Base-by-base conservation (phyloP, 2,329 filamentous ascomycete genomes). In the Colletotrichum plurivorum region DNA sequence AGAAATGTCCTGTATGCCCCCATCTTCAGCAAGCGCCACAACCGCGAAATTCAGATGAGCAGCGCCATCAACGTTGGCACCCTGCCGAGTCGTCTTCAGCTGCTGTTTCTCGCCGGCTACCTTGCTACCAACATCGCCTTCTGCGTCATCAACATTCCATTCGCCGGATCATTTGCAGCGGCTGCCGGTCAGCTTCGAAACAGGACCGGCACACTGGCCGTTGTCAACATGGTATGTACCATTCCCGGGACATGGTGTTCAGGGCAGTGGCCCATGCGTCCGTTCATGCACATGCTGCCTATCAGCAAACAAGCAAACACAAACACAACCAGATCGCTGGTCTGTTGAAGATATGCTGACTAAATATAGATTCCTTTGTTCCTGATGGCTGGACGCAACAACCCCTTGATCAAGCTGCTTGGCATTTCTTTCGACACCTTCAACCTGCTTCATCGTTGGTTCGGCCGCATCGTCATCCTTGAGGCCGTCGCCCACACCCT, bases 391-490 rank as follows among this genome's bases (percentile, higher is more conserved):
- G 90, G 91, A 49, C 87, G 93, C 74, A 95, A 94, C 82, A 95
- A 95, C 80, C 92, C 92, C 22, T 84, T 95, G 72, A 94, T 95
- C 76, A 84, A 84, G 70, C 83, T 92, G 72, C 85, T 93, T 61
- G 89, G 90, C 70, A 90, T 95, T 72, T 93, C 91, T 4, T 95
- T 94, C 78, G 93, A 95, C 78, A 94, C 92, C 1, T 94, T 93
- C 85, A 95, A 95, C 82, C 81, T 95, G 70, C 84, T 95, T 67
- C 93, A 95, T 80, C 88, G 93, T 71, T 95, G 93, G 93, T 87
- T 94, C 71, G 93, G 93, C 73, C 89, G 93, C 46, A 93, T 94
- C 69, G 91, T 93, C 27, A 86, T 92, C 18, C 80, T 93, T 15
- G 92, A 95, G 78, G 85, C 90, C 10, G 73, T 94, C 48, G 83